Conservation (phyloP, 2,329 filamentous ascomycete genomes). For the Verruconis gallopava region DNA sequence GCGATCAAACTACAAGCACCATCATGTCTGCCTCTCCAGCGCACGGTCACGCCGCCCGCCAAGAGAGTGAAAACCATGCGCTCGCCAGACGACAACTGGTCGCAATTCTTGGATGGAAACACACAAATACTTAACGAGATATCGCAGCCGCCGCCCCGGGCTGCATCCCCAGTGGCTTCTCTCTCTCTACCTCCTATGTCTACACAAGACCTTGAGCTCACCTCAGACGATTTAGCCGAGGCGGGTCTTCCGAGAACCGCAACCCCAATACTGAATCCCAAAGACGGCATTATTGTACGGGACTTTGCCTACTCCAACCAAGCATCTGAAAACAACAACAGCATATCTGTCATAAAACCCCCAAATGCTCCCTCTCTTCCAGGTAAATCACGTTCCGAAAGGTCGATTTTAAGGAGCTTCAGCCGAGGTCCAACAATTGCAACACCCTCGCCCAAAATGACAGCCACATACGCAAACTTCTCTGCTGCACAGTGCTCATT, state of each 20-base stretch:
- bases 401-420: background rate
- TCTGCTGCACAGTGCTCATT: constrained; percentile 2
- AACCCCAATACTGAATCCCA: background rate
- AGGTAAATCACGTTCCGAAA: background rate
- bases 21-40: background rate
- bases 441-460: constrained; percentile 3
- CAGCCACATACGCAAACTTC: background rate
- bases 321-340: background rate
- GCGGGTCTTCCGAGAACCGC: background rate
- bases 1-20: background rate
- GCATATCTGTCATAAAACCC: background rate
- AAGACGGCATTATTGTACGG: background rate
- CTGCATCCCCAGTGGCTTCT: no score
- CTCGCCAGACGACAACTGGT: background rate
- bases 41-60: background rate
- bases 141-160: background rate
- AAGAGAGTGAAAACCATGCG: background rate
- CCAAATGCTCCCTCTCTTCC: background rate
- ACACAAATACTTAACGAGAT: constrained; percentile 4
- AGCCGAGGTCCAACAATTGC: background rate
- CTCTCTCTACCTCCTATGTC: background rate
- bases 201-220: background rate
- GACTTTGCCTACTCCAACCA: constrained; percentile 7
- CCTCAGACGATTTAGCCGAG: background rate
- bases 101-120: background rate